phyloP scores from a whole-genome alignment of 495 filamentous ascomycete species.

The Aspergillus olivimuriae region DNA sequence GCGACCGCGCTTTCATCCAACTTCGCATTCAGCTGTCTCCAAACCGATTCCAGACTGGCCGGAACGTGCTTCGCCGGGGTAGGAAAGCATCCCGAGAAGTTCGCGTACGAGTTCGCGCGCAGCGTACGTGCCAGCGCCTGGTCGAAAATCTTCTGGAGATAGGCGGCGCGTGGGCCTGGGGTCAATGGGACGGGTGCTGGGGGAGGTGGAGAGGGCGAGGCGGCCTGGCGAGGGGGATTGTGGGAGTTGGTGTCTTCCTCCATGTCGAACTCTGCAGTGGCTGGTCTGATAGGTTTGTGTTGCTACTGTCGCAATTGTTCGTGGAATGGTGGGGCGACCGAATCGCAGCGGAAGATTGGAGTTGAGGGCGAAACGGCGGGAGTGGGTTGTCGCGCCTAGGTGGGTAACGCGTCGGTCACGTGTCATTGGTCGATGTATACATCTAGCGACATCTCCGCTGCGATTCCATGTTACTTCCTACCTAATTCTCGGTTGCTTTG shows the following conservation, averaged over 20 bases:
- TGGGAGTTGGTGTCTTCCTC: conserved; percentile 5
- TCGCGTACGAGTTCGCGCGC: conserved; percentile 63
- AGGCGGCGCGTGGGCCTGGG: conserved; percentile 69
- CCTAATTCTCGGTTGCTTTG: too few species aligned
- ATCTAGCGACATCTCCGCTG: too few species aligned
- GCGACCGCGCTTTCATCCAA: conserved; percentile 57
- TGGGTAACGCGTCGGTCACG: conserved; percentile 7
- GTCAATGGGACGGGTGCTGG: conserved; percentile 51
- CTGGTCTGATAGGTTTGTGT: too few species aligned
- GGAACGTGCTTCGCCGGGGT: conserved; percentile 67
- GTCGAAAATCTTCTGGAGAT: conserved; percentile 63
- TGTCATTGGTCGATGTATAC: conserved; percentile 3
- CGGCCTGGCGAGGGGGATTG: conserved; percentile 14
- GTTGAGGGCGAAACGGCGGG: too few species aligned
- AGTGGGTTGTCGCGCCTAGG: background rate
- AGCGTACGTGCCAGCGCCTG: conserved; percentile 65
- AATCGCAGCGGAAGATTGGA: too few species aligned
- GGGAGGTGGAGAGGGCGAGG: conserved; percentile 49
- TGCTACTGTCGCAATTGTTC: too few species aligned
- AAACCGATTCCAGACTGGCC: conserved; percentile 57
- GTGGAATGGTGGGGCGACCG: too few species aligned
- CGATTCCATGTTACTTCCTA: too few species aligned
- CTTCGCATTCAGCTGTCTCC: conserved; percentile 62
- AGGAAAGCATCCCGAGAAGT: conserved; percentile 86
- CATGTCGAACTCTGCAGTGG: too few species aligned